phyloP scores from a whole-genome alignment of 2,329 filamentous ascomycete genomes.

The Daldinia sp. region DNA sequence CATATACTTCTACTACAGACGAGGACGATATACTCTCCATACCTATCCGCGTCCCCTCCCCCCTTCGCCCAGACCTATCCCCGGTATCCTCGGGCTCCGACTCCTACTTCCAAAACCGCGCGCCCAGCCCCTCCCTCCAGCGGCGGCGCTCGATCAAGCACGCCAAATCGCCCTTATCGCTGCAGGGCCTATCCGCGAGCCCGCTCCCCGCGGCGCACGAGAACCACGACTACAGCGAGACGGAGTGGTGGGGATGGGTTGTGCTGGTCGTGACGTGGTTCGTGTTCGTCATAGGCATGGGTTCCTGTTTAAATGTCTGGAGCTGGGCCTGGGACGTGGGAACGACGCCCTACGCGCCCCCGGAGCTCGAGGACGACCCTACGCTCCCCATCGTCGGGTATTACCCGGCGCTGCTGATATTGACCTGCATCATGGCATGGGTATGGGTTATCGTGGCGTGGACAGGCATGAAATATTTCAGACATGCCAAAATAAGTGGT shows the following conservation, averaged over 20 bases:
- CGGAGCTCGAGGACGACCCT: conserved; percentile 93
- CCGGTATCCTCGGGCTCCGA: conserved; percentile 70
- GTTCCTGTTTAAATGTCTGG: conserved; percentile 94
- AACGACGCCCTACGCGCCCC: conserved; percentile 93
- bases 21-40: conserved; percentile 84
- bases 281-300: conserved; percentile 97
- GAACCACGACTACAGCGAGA: conserved; percentile 92
- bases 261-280: conserved; percentile 92
- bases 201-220: conserved; percentile 62
- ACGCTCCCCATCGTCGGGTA: conserved; percentile 97
- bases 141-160: conserved; percentile 63
- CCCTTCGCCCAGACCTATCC: conserved; percentile 56
- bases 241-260: conserved; percentile 98
- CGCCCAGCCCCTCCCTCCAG: conserved; percentile 53
- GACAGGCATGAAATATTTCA: conserved; percentile 99
- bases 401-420: conserved; percentile 92
- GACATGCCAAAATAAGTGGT: conserved; percentile 89
- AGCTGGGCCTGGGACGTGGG: conserved; percentile 99
- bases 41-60: conserved; percentile 59
- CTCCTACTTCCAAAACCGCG: conserved; percentile 67
- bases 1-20: conserved; percentile 81
- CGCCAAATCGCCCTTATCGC: conserved; percentile 71
- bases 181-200: conserved; percentile 64
- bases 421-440: conserved; percentile 97
- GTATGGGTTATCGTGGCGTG: conserved; percentile 98